phyloP scores from a whole-genome alignment of 106 monocot species.

The Phalaenopsis equestris region DNA sequence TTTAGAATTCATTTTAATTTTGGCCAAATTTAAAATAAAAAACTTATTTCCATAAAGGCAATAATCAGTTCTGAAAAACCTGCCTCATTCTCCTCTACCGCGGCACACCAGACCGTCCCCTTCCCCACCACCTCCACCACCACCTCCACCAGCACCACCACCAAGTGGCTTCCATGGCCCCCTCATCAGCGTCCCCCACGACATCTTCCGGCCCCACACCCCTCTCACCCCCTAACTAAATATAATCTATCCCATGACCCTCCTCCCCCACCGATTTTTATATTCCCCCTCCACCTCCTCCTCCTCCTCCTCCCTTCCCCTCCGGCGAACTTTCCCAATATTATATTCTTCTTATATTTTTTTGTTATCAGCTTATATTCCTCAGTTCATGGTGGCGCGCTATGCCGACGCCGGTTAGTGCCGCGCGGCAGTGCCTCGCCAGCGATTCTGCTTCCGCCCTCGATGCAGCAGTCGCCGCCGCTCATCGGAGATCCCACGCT shows the following conservation, averaged over 20 bases:
- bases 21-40: no score
- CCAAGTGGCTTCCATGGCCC: background rate
- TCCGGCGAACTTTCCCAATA: background rate
- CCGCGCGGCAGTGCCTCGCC: slow-evolving; percentile 67
- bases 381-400: slow-evolving; percentile 13
- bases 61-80: background rate
- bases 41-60: no score
- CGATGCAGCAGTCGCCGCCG: slow-evolving; percentile 58
- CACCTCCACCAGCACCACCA: slow-evolving; percentile 11
- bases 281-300: background rate
- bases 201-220: background rate
- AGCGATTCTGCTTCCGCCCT: slow-evolving; percentile 52
- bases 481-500: slow-evolving; percentile 69
- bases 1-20: no score
- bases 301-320: background rate
- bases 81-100: background rate
- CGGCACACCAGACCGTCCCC: slow-evolving; percentile 1
- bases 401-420: slow-evolving; percentile 78
- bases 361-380: background rate
- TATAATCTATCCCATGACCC: slow-evolving; percentile 1
- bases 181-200: background rate
- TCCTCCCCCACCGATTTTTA: slow-evolving; percentile 5
- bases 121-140: background rate
- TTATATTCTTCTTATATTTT: background rate
- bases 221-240: background rate